Base-by-base conservation (phyloP, 2,329 filamentous ascomycete genomes). In the Corynespora cassiicola region DNA sequence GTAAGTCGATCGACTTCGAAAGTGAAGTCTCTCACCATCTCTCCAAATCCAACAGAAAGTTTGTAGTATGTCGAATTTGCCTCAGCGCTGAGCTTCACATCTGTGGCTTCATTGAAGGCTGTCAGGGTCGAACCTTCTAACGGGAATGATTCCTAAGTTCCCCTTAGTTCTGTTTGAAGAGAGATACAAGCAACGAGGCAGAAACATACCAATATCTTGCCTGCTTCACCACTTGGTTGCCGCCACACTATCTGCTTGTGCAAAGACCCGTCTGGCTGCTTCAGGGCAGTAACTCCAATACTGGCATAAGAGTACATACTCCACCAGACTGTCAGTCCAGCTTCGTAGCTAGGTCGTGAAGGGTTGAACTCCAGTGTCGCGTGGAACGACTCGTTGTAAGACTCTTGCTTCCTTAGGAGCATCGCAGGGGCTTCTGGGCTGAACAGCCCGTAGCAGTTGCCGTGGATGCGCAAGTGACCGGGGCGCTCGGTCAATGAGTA, bases 281-380 rank as follows among this genome's bases (percentile, higher is more conserved):
- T 3, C 6, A 29, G 6, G 2, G 36, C 22, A 7, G 37, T 36
- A 10, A 77, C 60, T 1, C 74, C 75, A 2, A 77, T 63, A 21
- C 66, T 72, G 30, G 61, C 66, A 35, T 72, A 70, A 0, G 72
- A 74, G 44, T 70, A 70, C 26, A 78, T 73, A 29, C 74, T 80
- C 75, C 77, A 80, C 72, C 76, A 82, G 0, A 81, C 54, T 0
- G 76, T 75, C 0, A 75, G 63, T 0, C 80, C 79, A 0, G 79
- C 78, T 61, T 82, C 79, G 3, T 73, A 73, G 2, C 70, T 63
- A 4, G 54, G 27, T 3, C 66, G 65, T 0, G 56, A 63, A 0
- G 78, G 77, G 0, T 61, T 50, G 42, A 82, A 83, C 0, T 70
- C 63, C 9, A 82, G 53, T 2, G 58, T 67, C 0, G 70, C 72